These are phyloP conservation scores for Podaxis rugospora DNA, from an alignment of 768 basidiomycete species.

Conservation along the genomic window DNA sequence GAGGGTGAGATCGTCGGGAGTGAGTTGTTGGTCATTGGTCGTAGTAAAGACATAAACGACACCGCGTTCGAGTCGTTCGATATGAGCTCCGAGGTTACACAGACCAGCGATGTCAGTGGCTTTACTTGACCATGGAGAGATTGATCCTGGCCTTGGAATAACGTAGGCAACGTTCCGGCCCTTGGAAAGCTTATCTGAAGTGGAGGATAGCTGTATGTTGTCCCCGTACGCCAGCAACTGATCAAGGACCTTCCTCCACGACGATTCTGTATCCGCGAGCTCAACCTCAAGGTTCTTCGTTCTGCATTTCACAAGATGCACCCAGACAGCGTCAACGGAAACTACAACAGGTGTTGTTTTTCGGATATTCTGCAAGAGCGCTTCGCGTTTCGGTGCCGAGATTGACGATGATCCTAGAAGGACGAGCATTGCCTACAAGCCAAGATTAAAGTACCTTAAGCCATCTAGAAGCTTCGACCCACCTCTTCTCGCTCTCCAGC, in stretches of 20 bases:
- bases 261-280: constrained; percentile 40
- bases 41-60: constrained; percentile 60
- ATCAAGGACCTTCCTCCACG: constrained; percentile 51
- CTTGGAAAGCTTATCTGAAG: constrained; percentile 30
- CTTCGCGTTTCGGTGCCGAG: constrained; percentile 64
- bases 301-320: constrained; percentile 77
- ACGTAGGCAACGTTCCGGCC: constrained; percentile 58
- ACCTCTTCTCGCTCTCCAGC: neutral
- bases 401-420: constrained; percentile 75
- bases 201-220: constrained; percentile 47
- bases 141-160: constrained; percentile 81
- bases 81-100: constrained; percentile 69
- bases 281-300: constrained; percentile 40
- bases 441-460: neutral
- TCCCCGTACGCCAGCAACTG: constrained; percentile 85
- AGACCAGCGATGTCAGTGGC: constrained; percentile 92
- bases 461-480: neutral
- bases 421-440: constrained; percentile 57
- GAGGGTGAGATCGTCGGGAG: constrained; percentile 39
- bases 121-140: constrained; percentile 99
- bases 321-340: constrained; percentile 77
- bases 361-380: constrained; percentile 60
- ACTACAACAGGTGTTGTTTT: constrained; percentile 43
- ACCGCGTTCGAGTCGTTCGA: constrained; percentile 88
- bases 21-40: constrained; percentile 31